These are phyloP conservation scores for Talaromyces sp. DNA, from an alignment of 2,329 filamentous ascomycete genomes.

Conservation along the genomic window DNA sequence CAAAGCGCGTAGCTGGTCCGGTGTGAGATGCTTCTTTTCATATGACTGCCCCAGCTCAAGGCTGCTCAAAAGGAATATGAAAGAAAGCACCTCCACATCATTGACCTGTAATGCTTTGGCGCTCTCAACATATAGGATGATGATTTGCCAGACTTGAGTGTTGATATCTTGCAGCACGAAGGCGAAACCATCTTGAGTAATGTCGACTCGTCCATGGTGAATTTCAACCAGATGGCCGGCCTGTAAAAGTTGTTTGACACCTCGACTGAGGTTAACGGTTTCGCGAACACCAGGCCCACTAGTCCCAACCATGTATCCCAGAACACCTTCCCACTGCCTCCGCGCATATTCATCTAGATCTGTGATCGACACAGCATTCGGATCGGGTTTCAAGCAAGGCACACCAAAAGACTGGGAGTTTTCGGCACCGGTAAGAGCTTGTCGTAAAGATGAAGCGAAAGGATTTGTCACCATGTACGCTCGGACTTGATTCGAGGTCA, in stretches of 20 bases:
- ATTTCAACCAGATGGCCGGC: conserved; percentile 75
- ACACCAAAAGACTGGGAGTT: conserved; percentile 87
- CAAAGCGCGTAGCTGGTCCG: conserved; percentile 83
- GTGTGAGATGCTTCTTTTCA: conserved; percentile 76
- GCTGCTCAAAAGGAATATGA: conserved; percentile 91
- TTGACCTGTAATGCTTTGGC: conserved; percentile 74
- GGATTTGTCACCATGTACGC: conserved; percentile 75
- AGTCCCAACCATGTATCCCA: conserved; percentile 83
- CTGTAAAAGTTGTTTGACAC: conserved; percentile 80
- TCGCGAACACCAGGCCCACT: conserved; percentile 48
- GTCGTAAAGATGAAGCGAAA: conserved; percentile 77
- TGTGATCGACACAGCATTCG: conserved; percentile 62
- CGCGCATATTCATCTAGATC: conserved; percentile 84
- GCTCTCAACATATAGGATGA: conserved; percentile 89
- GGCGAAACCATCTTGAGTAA: conserved; percentile 90
- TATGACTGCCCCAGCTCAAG: conserved; percentile 90
- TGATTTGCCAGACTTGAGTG: conserved; percentile 92
- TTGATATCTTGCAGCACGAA: conserved; percentile 94
- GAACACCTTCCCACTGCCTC: conserved; percentile 89
- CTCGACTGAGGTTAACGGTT: conserved; percentile 59
- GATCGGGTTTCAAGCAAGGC: conserved; percentile 64
- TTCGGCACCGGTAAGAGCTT: conserved; percentile 84
- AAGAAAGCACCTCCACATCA: conserved; percentile 88
- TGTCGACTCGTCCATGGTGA: conserved; percentile 58
- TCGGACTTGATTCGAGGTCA: conserved; percentile 58